phyloP scores from a whole-genome alignment of 2,329 filamentous ascomycete species.

The Huntiella omanensis region DNA sequence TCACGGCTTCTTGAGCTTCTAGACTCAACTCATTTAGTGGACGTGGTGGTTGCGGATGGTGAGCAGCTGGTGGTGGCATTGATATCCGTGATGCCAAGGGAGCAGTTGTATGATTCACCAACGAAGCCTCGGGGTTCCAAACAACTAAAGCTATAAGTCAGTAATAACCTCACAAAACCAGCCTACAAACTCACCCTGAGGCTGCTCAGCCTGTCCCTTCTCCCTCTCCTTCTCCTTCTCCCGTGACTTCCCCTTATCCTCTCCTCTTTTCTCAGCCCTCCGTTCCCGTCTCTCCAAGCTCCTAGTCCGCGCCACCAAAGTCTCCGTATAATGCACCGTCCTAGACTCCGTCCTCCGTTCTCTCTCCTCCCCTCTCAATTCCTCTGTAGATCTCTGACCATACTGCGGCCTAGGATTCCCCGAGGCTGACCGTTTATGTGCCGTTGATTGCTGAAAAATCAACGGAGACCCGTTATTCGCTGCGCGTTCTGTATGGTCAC shows the following conservation, averaged over 20 bases:
- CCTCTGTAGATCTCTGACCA: constrained; percentile 21
- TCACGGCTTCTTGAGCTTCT: constrained; percentile 66
- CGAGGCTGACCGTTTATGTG: constrained; percentile 40
- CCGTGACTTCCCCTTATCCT: constrained; percentile 21
- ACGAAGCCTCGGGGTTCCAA: constrained; percentile 66
- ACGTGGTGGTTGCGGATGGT: constrained; percentile 45
- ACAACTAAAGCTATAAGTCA: constrained; percentile 18
- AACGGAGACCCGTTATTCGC: constrained; percentile 19
- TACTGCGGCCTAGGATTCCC: constrained; percentile 30
- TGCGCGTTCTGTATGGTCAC: constrained; percentile 14
- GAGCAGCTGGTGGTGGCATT: constrained; percentile 51
- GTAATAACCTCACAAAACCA: not conserved
- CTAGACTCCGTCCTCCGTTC: constrained; percentile 37
- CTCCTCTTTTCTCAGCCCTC: constrained; percentile 22
- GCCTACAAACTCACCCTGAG: constrained; percentile 25
- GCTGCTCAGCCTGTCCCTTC: constrained; percentile 27
- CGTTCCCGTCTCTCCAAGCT: constrained; percentile 34
- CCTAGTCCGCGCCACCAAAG: constrained; percentile 36
- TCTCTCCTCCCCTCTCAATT: constrained; percentile 22
- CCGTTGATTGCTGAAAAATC: constrained; percentile 11
- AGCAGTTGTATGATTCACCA: constrained; percentile 47
- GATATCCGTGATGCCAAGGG: constrained; percentile 52
- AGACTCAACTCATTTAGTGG: constrained; percentile 55
- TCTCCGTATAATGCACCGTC: constrained; percentile 43
- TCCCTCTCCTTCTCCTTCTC: constrained; percentile 25